A percentile compares a stretch with the other conserved stretches of the same genome.
Conservation (phyloP, 305 asterid genomes). For the Withania somnifera region DNA sequence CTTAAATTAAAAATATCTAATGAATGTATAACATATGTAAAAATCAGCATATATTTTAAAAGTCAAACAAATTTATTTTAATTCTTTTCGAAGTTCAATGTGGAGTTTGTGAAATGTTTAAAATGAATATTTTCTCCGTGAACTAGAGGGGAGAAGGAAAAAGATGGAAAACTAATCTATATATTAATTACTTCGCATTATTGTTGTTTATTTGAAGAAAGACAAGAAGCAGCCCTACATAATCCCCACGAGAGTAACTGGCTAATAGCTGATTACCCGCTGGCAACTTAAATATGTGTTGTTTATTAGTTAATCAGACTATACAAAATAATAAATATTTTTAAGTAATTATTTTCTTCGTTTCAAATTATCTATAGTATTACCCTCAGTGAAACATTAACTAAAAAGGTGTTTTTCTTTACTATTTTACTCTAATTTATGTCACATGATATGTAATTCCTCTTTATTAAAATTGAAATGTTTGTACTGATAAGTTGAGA, state of each 20-base stretch:
- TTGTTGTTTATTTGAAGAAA: background rate
- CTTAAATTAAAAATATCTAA: too few species aligned
- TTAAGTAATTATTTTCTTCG: too few species aligned
- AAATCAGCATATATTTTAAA: too few species aligned
- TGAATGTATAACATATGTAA: too few species aligned
- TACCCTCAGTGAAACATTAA: too few species aligned
- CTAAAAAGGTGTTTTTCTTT: too few species aligned
- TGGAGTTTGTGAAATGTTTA: background rate
- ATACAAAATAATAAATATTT: background rate
- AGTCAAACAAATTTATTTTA: background rate
- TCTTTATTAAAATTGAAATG: too few species aligned
- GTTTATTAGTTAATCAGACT: background rate
- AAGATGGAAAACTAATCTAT: background rate
- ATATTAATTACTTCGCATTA: background rate
- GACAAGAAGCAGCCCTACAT: conserved; percentile 1
- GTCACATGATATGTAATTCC: too few species aligned
- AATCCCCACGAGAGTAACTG: background rate
- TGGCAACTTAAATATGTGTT: background rate
- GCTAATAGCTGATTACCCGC: background rate
- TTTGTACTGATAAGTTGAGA: too few species aligned
- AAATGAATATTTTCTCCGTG: background rate
- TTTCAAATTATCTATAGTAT: too few species aligned
- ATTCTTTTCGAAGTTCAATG: background rate
- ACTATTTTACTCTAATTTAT: too few species aligned
- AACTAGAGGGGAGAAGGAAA: background rate